Percentiles rank a stretch among this genome's conserved stretches.
Conservation (phyloP, 306 rosid genomes). For the Malus asiatica region DNA sequence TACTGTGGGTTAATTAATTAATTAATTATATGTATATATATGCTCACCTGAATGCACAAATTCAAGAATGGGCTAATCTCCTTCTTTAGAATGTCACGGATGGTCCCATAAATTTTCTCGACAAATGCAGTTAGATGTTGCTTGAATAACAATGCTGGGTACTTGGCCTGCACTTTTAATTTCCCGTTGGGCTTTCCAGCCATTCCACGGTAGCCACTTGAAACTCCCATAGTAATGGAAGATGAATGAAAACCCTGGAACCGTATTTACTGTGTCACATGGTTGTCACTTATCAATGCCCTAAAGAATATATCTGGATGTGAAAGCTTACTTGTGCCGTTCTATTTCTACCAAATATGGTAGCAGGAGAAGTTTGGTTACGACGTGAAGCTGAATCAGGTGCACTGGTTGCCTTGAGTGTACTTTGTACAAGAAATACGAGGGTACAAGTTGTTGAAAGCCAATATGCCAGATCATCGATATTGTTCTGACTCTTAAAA, state of each 20-base stretch:
- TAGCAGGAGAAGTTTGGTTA: slow-evolving; percentile 62
- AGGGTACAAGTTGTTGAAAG: slow-evolving; percentile 81
- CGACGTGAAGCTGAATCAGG: slow-evolving; percentile 41
- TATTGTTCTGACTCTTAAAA: slow-evolving; percentile 52
- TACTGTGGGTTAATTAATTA: not conserved
- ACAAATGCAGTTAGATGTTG: slow-evolving; percentile 75
- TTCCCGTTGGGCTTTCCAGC: slow-evolving; percentile 56
- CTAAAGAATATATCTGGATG: slow-evolving; percentile 1
- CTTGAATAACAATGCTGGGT: slow-evolving; percentile 75
- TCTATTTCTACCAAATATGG: slow-evolving; percentile 54
- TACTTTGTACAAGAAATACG: slow-evolving; percentile 67
- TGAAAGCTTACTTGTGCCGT: slow-evolving; percentile 70
- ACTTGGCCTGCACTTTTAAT: slow-evolving; percentile 82
- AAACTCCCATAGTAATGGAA: slow-evolving; percentile 63
- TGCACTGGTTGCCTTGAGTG: slow-evolving; percentile 75
- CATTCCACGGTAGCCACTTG: slow-evolving; percentile 86
- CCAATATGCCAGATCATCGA: slow-evolving; percentile 73
- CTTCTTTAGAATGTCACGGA: slow-evolving; percentile 72
- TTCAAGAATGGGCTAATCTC: slow-evolving; percentile 76
- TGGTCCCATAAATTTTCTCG: slow-evolving; percentile 77
- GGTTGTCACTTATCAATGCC: not conserved
- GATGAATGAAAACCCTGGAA: slow-evolving; percentile 72
- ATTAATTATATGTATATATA: not conserved
- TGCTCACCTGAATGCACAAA: slow-evolving; percentile 74
- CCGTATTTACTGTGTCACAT: not conserved